Percentiles rank a stretch among this genome's conserved stretches.
Evolutionary conservation across 768 basidiomycete species (phyloP).

Genomic region (Cystoderma amianthinum): DNA sequence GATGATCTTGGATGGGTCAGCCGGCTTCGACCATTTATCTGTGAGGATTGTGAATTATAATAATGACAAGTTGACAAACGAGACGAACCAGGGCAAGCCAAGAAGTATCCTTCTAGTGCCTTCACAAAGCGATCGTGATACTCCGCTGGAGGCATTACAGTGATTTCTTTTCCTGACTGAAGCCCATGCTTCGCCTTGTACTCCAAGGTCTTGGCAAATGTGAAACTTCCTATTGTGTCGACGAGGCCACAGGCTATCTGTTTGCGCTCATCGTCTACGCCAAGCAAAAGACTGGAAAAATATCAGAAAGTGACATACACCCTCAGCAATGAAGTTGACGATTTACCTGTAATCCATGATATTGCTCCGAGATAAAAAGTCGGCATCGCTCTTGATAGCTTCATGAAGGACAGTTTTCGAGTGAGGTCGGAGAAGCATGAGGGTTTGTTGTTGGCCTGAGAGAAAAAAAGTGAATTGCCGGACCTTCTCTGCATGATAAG

Average conservation of each 20-base stretch:
- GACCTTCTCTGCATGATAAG: too few species aligned
- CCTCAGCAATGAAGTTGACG: too few species aligned
- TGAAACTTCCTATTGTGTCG: constrained; percentile 83
- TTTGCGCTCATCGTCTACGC: constrained; percentile 59
- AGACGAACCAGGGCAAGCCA: constrained; percentile 62
- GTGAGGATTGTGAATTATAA: constrained; percentile 1
- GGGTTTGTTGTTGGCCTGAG: constrained; percentile 55
- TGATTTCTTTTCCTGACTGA: constrained; percentile 65
- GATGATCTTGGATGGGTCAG: constrained; percentile 28
- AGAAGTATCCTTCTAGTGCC: constrained; percentile 68
- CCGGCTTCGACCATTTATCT: constrained; percentile 47
- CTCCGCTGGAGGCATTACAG: constrained; percentile 73
- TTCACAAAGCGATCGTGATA: constrained; percentile 73
- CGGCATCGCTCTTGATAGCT: constrained; percentile 64
- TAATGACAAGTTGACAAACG: neutral
- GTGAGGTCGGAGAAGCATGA: constrained; percentile 63
- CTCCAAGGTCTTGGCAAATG: constrained; percentile 81
- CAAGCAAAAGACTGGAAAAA: constrained; percentile 53
- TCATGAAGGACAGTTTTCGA: constrained; percentile 67
- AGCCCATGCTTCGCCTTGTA: constrained; percentile 80
- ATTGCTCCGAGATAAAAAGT: constrained; percentile 66
- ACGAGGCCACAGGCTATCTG: constrained; percentile 76
- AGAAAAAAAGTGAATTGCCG: too few species aligned
- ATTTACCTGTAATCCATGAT: constrained; percentile 86
- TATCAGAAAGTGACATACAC: neutral